Percentiles rank a stretch among this genome's conserved stretches.
These are phyloP conservation scores for Starmera stellimalicola DNA, from an alignment of 1,139 yeast species.

Conservation along the genomic window DNA sequence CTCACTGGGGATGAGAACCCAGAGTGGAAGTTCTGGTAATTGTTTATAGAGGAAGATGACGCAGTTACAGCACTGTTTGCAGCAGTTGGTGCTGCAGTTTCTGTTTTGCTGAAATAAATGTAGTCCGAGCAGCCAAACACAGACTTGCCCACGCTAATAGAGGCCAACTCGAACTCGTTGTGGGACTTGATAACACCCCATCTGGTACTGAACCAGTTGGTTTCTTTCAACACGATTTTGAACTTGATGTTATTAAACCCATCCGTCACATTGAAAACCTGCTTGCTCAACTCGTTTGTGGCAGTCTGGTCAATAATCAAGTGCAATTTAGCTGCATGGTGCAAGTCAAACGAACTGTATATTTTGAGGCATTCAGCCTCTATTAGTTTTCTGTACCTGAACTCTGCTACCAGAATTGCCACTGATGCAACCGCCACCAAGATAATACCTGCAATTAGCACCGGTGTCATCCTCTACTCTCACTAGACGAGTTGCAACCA, in stretches of 20 bases:
- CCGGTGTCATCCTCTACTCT: conserved; percentile 5
- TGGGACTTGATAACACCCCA: neutral
- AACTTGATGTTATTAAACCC: neutral
- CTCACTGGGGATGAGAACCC: neutral
- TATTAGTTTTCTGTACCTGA: conserved; percentile 1
- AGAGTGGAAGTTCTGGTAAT: neutral
- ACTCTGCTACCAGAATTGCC: too few species aligned
- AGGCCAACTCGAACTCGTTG: conserved; percentile 1
- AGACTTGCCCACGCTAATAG: neutral
- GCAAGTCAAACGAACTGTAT: conserved; percentile 4
- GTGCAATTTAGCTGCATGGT: neutral
- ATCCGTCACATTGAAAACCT: conserved; percentile 1
- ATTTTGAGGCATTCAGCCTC: conserved; percentile 4
- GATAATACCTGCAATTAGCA: conserved; percentile 29
- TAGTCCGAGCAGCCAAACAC: neutral
- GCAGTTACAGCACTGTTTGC: neutral
- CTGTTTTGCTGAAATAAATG: neutral
- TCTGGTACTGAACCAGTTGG: neutral
- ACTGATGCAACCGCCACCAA: too few species aligned
- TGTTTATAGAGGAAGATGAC: neutral
- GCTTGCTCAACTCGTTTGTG: conserved; percentile 1
- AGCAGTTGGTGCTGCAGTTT: neutral
- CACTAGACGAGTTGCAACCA: too few species aligned
- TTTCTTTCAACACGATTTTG: neutral
- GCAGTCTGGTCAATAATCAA: neutral